Evolutionary conservation across 1,284 basidiomycete genomes (phyloP).

Genomic region (Ceratobasidium papillatum): DNA sequence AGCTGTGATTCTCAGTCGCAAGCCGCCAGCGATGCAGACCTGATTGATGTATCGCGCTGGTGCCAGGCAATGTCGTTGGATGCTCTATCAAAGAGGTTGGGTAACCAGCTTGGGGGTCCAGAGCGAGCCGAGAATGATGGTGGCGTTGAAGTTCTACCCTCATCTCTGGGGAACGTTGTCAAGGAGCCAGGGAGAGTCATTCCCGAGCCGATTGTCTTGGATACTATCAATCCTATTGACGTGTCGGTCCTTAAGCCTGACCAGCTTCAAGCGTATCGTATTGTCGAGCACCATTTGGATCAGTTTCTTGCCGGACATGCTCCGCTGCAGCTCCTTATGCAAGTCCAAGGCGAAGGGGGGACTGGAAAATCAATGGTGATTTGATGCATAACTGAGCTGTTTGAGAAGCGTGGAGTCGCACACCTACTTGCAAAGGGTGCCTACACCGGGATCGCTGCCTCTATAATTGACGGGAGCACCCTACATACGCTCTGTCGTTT

Average conservation of each 20-base stretch:
- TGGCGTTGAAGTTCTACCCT: too few species aligned
- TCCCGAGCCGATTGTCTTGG: neutral
- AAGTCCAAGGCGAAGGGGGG: conserved; percentile 36
- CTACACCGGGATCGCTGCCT: conserved; percentile 52
- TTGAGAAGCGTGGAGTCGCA: neutral
- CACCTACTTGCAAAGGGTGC: conserved; percentile 50
- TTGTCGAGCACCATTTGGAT: conserved; percentile 23
- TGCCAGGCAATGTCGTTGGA: too few species aligned
- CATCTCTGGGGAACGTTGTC: neutral
- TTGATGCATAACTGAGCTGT: conserved; percentile 24
- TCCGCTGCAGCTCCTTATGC: conserved; percentile 28
- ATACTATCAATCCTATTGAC: neutral
- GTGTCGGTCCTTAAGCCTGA: neutral
- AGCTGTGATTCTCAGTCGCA: too few species aligned
- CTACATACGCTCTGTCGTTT: conserved; percentile 46
- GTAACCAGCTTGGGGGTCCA: too few species aligned
- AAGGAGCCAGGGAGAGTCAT: neutral
- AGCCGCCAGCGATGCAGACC: too few species aligned
- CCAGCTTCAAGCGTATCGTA: conserved; percentile 20
- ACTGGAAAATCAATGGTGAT: conserved; percentile 42
- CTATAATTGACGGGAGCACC: conserved; percentile 52
- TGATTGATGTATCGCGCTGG: too few species aligned
- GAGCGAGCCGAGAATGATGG: too few species aligned
- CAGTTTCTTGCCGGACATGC: neutral
- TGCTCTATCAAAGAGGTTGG: too few species aligned